Base-by-base conservation (phyloP, 2,329 filamentous ascomycete species). In the Zymoseptoria ardabiliae region DNA sequence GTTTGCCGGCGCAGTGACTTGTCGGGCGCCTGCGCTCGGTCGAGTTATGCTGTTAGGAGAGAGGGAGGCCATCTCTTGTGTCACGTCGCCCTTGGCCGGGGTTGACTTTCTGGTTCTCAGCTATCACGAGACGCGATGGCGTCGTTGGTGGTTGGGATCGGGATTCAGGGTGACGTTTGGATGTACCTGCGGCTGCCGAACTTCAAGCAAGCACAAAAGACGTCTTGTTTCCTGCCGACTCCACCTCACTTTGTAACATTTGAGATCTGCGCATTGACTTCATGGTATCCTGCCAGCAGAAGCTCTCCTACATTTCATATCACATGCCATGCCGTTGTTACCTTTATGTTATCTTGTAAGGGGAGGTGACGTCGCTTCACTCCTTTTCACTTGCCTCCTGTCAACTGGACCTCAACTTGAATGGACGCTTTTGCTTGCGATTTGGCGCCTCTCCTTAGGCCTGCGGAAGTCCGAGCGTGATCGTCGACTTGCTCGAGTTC, bases 1-100 rank as follows among this genome's bases (percentile, higher is more conserved):
- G 60, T 70, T 64, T 17, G 68, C 58, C 48, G 72, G 72, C 9
- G 72, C 71, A 54, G 72, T 72, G 54, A 70, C 63, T 53, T 69
- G 64, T 62, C 70, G 65, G n/a, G 59, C 52, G 19, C 19, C 54
- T 13, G 55, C 19, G 30, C 50, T 23, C n/a, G 62, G 62, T 20
- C 62, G 62, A 49, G 55, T 2, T 21, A 17, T 51, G 22, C 4
- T 13, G 41, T 22, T 22, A 2, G 22, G 41, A 13, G 55, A 19
- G 51, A 28, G 22, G 7, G 51, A 53, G 51, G 51, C 51, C 51
- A 53, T 53, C 51, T 23, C 51, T 28, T 53, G 51, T 53, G 51
- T 28, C 28, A 25, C 51, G 51, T 28, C 11, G 22, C 23, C 17
- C 13, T 17, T n/a, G 35, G 35, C 35, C 35, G 35, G 35, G 4